Conservation (phyloP, 2,329 filamentous ascomycete species). For the Fusarium odoratissimum region DNA sequence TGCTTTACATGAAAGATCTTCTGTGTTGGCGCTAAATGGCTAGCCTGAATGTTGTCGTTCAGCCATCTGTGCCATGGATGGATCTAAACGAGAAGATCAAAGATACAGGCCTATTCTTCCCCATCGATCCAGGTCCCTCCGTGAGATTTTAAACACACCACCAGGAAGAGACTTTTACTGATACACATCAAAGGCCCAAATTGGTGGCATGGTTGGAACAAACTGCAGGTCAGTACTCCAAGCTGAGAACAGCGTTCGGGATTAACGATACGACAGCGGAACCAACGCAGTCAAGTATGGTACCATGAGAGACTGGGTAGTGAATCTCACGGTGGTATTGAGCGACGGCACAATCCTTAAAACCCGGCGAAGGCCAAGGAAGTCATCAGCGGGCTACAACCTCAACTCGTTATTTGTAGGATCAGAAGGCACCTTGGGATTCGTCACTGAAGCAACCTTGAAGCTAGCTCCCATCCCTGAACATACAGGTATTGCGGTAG, state of each 20-base stretch:
- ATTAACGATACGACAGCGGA: constrained; percentile 53
- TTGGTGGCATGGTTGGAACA: constrained; percentile 85
- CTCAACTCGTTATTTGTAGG: constrained; percentile 83
- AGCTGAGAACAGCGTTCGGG: accelerated
- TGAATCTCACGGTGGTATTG: constrained; percentile 83
- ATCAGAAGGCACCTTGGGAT: constrained; percentile 81
- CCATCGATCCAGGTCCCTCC: constrained; percentile 78
- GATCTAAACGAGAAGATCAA: constrained; percentile 79
- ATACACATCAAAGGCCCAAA: constrained; percentile 72
- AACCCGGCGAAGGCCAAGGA: constrained; percentile 78
- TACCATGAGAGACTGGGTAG: constrained; percentile 91
- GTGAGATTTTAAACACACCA: background rate
- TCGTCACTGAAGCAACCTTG: constrained; percentile 85
- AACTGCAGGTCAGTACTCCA: constrained; percentile 64
- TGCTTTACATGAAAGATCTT: accelerated
- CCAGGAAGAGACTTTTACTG: accelerated
- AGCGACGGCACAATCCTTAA: constrained; percentile 83
- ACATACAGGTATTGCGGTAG: constrained; percentile 80
- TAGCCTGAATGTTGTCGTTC: constrained; percentile 86
- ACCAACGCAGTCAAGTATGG: constrained; percentile 85
- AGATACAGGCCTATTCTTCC: constrained; percentile 85
- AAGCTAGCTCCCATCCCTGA: constrained; percentile 82
- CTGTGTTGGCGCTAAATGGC: accelerated
- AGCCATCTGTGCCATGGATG: constrained; percentile 92
- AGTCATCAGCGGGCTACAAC: constrained; percentile 86